These are phyloP conservation scores for Alternaria sp. DNA, from an alignment of 2,329 filamentous ascomycete species.

Conservation along the genomic window DNA sequence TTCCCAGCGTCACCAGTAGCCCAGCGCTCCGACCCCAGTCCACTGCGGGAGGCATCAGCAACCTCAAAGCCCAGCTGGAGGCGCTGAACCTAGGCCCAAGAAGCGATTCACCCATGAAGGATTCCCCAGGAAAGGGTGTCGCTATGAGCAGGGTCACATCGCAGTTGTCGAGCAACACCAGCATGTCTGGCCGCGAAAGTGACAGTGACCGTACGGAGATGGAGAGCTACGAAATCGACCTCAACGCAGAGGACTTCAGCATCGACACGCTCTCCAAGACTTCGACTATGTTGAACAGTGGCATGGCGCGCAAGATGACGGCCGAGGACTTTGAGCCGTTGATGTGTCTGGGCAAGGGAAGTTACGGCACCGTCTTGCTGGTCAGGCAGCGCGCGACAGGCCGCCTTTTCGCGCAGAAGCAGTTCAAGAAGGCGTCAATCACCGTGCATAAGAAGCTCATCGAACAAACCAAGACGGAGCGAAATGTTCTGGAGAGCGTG, in stretches of 20 bases:
- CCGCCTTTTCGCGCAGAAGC: constrained; percentile 94
- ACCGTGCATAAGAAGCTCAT: constrained; percentile 95
- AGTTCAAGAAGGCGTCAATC: constrained; percentile 95
- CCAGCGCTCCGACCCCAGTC: constrained; percentile 59
- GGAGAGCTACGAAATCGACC: constrained; percentile 82
- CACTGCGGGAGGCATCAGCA: constrained; percentile 74
- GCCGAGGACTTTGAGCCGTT: constrained; percentile 89
- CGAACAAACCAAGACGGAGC: constrained; percentile 97
- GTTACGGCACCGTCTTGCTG: constrained; percentile 91
- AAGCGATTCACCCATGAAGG: constrained; percentile 61
- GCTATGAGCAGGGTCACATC: constrained; percentile 40
- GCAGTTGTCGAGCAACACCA: constrained; percentile 62
- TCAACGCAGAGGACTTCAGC: constrained; percentile 87
- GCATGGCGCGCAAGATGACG: constrained; percentile 81
- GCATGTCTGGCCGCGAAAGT: constrained; percentile 63
- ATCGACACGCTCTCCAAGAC: constrained; percentile 55
- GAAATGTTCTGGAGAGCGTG: constrained; percentile 91
- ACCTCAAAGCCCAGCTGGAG: constrained; percentile 81
- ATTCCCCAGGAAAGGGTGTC: constrained; percentile 57
- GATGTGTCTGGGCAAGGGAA: constrained; percentile 92
- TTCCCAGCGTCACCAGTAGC: constrained; percentile 59
- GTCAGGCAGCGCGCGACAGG: constrained; percentile 90
- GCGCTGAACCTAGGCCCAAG: constrained; percentile 71
- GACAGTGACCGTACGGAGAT: constrained; percentile 74
- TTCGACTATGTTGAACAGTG: constrained; percentile 46